These are phyloP conservation scores for Globisporangium perplexum DNA, from an alignment of 352 stramenopile genomes.

Conservation along the genomic window DNA sequence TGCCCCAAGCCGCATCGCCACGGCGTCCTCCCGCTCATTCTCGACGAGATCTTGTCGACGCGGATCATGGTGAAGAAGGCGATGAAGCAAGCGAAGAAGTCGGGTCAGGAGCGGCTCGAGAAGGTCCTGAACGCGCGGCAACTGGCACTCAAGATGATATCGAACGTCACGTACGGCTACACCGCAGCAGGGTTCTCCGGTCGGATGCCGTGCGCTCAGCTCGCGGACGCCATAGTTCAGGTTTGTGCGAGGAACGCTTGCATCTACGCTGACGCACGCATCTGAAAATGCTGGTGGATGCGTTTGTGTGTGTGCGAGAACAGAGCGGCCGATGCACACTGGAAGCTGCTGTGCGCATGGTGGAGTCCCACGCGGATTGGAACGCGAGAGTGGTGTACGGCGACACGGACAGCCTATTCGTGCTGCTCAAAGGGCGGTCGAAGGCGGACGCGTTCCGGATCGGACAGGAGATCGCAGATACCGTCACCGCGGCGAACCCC, in stretches of 20 bases:
- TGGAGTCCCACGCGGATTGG: slow-evolving; percentile 81
- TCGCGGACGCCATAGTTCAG: slow-evolving; percentile 98
- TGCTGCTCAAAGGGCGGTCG: slow-evolving; percentile 92
- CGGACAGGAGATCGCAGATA: slow-evolving; percentile 86
- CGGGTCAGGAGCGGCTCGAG: slow-evolving; percentile 44
- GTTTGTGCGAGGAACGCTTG: slow-evolving; percentile 24
- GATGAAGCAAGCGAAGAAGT: slow-evolving; percentile 90
- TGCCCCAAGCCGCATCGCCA: slow-evolving; percentile 89
- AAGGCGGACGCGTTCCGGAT: slow-evolving; percentile 94
- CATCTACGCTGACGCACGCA: background rate
- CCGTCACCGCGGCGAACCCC: slow-evolving; percentile 83
- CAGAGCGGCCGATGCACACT: slow-evolving; percentile 88
- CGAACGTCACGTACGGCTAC: slow-evolving; percentile 99
- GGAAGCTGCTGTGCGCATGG: slow-evolving; percentile 90
- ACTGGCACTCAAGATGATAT: slow-evolving; percentile 98
- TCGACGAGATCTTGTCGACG: slow-evolving; percentile 95
- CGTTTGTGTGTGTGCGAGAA: slow-evolving; percentile 1
- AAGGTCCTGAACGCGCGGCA: slow-evolving; percentile 78
- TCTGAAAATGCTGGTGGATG: background rate
- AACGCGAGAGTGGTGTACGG: slow-evolving; percentile 93
- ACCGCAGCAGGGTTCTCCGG: slow-evolving; percentile 98
- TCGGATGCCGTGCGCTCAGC: slow-evolving; percentile 93
- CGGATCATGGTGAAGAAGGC: slow-evolving; percentile 98
- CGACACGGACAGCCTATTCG: slow-evolving; percentile 99
- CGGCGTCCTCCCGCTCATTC: slow-evolving; percentile 95